Evolutionary conservation across 139 green algal genomes (phyloP).

Genomic region (Picochlorum sp.): DNA sequence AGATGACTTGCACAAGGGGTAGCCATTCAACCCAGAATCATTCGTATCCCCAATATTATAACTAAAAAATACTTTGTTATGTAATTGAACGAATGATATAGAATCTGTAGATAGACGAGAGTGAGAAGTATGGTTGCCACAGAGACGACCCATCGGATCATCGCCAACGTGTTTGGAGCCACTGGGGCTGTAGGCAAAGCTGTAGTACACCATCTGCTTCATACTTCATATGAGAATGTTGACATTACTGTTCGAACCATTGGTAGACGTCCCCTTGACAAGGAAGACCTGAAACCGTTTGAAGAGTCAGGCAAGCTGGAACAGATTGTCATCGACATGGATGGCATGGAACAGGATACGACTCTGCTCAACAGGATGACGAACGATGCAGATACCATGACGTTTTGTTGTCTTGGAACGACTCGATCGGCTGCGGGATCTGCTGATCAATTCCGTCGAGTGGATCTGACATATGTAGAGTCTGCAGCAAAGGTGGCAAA

Average conservation of each 20-base stretch:
- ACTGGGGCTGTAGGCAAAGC: conserved; percentile 2
- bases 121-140: too few species aligned
- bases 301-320: not conserved
- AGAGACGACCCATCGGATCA: too few species aligned
- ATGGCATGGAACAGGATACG: not conserved
- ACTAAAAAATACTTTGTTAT: too few species aligned
- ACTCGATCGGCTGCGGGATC: conserved; percentile 46
- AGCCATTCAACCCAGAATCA: too few species aligned
- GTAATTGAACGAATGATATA: too few species aligned
- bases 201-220: not conserved
- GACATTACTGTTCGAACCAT: not conserved
- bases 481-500: conserved; percentile 33
- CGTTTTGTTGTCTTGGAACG: conserved; percentile 54
- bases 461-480: conserved; percentile 51
- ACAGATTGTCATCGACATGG: conserved; percentile 4
- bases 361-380: conserved; percentile 35
- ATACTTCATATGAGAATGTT: not conserved
- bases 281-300: not conserved
- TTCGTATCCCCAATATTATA: too few species aligned
- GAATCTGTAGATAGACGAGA: too few species aligned
- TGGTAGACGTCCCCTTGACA: not conserved
- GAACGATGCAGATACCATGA: conserved; percentile 16
- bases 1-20: too few species aligned
- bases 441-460: conserved; percentile 43
- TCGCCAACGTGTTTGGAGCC: not conserved